Evolutionary conservation across 73 alveolate species (phyloP).

Genomic region (Urostyla sp.): DNA sequence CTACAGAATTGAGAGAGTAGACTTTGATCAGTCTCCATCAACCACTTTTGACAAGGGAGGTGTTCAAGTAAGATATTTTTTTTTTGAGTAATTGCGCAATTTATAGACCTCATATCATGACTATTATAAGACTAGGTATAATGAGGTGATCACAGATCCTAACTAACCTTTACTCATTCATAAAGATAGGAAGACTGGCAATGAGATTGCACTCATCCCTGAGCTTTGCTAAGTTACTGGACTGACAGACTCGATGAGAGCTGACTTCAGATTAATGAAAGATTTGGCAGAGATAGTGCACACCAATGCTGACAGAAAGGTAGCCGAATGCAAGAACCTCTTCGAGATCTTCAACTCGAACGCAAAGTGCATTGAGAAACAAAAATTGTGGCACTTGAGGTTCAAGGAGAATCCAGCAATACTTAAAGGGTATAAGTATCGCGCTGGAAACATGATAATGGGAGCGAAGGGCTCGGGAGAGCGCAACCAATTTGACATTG

Average conservation of each 20-base stretch:
- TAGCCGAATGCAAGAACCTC: constrained; percentile 78
- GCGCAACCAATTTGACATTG: constrained; percentile 17
- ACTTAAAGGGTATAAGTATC: constrained; percentile 66
- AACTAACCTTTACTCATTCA: constrained; percentile 77
- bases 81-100: too few relatives aligned
- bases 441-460: constrained; percentile 69
- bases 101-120: constrained; percentile 65
- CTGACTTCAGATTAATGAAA: constrained; percentile 75
- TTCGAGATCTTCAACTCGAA: constrained; percentile 75
- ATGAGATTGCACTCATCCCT: constrained; percentile 71
- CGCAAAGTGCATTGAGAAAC: constrained; percentile 61
- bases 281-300: constrained; percentile 71
- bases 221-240: constrained; percentile 87
- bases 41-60: constrained; percentile 60
- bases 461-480: constrained; percentile 49
- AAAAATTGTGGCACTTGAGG: constrained; percentile 54
- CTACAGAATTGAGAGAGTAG: constrained; percentile 69
- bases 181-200: constrained; percentile 62
- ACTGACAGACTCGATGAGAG: constrained; percentile 78
- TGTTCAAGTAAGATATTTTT: constrained; percentile 20
- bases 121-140: constrained; percentile 74
- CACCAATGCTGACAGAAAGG: constrained; percentile 71
- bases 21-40: constrained; percentile 69
- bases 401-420: constrained; percentile 66
- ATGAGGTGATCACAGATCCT: constrained; percentile 59